A percentile compares a stretch with the other conserved stretches of the same genome.
Conservation (phyloP, 768 basidiomycete species). For the Boletus edulis region DNA sequence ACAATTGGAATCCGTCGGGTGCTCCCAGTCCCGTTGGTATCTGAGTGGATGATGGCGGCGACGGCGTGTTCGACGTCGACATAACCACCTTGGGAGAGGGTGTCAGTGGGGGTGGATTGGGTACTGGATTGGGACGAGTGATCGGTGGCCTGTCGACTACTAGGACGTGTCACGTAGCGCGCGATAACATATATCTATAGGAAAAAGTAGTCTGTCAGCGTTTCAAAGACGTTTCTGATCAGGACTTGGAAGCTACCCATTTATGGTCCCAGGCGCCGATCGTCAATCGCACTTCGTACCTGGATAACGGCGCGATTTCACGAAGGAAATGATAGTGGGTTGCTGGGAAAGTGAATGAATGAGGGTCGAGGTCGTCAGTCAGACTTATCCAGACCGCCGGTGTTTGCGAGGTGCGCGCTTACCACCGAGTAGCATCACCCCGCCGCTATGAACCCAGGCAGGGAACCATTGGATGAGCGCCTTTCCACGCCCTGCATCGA, state of each 20-base stretch:
- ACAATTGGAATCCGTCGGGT: slow-evolving; percentile 7
- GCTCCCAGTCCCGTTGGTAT: not conserved
- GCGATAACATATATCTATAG: slow-evolving; percentile 58
- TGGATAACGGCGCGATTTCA: slow-evolving; percentile 63
- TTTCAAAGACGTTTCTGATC: too few species aligned
- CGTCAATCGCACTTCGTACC: slow-evolving; percentile 58
- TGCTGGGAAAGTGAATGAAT: slow-evolving; percentile 32
- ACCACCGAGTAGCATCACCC: slow-evolving; percentile 58
- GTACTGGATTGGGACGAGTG: slow-evolving; percentile 27
- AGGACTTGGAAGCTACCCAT: slow-evolving; percentile 49
- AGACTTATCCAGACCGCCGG: not conserved
- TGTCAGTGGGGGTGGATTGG: slow-evolving; percentile 20
- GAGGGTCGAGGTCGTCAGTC: not conserved
- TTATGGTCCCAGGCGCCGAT: slow-evolving; percentile 73
- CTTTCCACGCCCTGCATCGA: slow-evolving; percentile 51
- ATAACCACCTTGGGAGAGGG: slow-evolving; percentile 2
- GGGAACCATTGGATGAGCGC: slow-evolving; percentile 51
- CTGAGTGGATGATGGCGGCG: slow-evolving; percentile 6
- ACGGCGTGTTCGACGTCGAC: slow-evolving; percentile 14
- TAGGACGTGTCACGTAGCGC: slow-evolving; percentile 60
- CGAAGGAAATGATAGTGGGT: slow-evolving; percentile 68
- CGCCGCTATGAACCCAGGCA: slow-evolving; percentile 54
- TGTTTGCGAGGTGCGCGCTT: not conserved
- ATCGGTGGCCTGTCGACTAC: slow-evolving; percentile 6
- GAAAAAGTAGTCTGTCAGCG: not conserved